Evolutionary conservation across 345 rosid species (phyloP), one percentile per base, ranked within the genome.

Genomic region (Aegle marmelos): DNA sequence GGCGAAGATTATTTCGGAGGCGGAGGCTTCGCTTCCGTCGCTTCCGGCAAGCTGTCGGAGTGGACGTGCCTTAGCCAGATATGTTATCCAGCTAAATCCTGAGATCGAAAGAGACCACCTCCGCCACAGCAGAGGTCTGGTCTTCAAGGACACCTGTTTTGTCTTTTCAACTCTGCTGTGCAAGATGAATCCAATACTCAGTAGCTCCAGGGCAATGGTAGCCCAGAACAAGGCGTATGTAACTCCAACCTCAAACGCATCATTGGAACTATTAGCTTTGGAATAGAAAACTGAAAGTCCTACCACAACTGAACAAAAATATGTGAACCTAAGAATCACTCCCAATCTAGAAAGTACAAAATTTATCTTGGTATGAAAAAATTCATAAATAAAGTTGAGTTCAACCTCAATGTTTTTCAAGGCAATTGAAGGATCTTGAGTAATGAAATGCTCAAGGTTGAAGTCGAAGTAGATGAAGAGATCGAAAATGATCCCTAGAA

Each of bases 401-500:
- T 93, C 96, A 4, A 87, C 76, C 63, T 89, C 91, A 4, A 93
- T 85, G 1, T 91, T 80, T 70, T 57, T 70, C 31, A 90, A 76
- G 76, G 91, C 95, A 9, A 89, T 86, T 28, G 33, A 83, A 0
- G 89, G 63, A 6, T 39, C 45, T 39, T 9, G 4, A 0, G 41
- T 7, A 8, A 24, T 39, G 77, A 67, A 1, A 9, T 2, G 84
- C 28, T 89, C 86, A 2, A 89, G 83, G 70, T 65, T 77, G 74
- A 86, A 89, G 78, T 91, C 89, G 76, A 39, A 39, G 45, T 39
- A 84, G 84, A 39, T 39, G 53, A 87, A 85, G 48, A 90, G 86
- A 77, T 91, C 94, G 13, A 88, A 93, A 0, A 91, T 77, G 24
- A 93, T 88, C 13, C 92, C 90, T 78, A 85, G 88, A 84, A 91